Evolutionary conservation across 352 stramenopile genomes (phyloP), one percentile per base, ranked within the genome.

Genomic region (Pythium aristosporum): DNA sequence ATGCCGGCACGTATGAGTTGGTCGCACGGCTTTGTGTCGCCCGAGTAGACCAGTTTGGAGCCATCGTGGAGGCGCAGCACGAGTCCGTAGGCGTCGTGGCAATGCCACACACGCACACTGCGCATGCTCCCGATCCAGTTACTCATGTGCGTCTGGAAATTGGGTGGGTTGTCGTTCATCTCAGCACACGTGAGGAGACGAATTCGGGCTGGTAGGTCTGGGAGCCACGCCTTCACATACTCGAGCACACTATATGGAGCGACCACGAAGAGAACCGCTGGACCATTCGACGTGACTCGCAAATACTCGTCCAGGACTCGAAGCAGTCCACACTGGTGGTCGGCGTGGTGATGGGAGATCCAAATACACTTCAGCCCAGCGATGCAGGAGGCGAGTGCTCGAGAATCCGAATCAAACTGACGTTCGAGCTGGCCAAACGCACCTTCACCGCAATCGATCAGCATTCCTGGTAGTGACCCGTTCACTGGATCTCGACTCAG

Each of bases 291-390:
- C 52, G 65, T 41, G 43, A 75, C 74, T 15, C 68, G 58, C 23
- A 76, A 69, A 28, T 77, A 89, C 30, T 88, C 78, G 59, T 81
- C 69, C 34, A 99, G 69, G 3, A 99, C 74, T 9, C 91, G 81
- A n/a, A 98, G 73, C 12, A 99, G 68, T 20, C 97, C 97, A 25
- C 98, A 92, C 71, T 99, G 94, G 69, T 99, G 97, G 64, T 99
- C 97, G 0, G 96, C 96, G 67, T 99, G 97, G 37, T 96, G 95
- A 68, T 99, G 97, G 5, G 92, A 98, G 52, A 99, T 97, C 94
- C 95, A 99, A 50, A 98, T 87, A 37, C 94, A 96, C 34, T 89
- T 86, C 37, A 98, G 42, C 0, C 73, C 65, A 57, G 58, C 73
- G 13, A 93, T 72, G 11, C 76, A 88, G 11, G 65, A 68, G 13